Conservation (phyloP, 2,329 filamentous ascomycete species). For the Monilinia fructicola region DNA sequence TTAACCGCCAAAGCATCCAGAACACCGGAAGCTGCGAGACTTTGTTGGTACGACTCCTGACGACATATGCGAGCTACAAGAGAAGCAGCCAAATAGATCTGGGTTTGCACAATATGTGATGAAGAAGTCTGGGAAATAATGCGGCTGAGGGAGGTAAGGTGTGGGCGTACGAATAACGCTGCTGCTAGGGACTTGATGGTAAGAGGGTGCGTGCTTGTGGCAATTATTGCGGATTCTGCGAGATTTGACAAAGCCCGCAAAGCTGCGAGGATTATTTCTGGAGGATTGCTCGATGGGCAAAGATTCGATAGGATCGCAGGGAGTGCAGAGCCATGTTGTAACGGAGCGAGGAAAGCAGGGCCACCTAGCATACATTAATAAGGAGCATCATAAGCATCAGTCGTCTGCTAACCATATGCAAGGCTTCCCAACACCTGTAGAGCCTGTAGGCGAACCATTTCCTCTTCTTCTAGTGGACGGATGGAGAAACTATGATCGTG, state of each 20-base stretch:
- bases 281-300: slow-evolving; percentile 62
- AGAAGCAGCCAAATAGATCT: slow-evolving; percentile 59
- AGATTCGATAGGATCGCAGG: slow-evolving; percentile 68
- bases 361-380: slow-evolving; percentile 58
- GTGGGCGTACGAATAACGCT: slow-evolving; percentile 60
- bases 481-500: slow-evolving; percentile 46
- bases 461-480: slow-evolving; percentile 56
- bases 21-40: slow-evolving; percentile 70
- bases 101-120: slow-evolving; percentile 55
- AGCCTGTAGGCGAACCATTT: slow-evolving; percentile 72
- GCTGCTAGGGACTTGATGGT: slow-evolving; percentile 57
- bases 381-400: neutral
- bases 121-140: slow-evolving; percentile 63
- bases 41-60: slow-evolving; percentile 67
- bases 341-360: slow-evolving; percentile 71
- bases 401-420: slow-evolving; percentile 66
- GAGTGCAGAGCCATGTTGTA: slow-evolving; percentile 68
- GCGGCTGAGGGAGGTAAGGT: slow-evolving; percentile 61
- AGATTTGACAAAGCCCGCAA: slow-evolving; percentile 74
- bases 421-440: slow-evolving; percentile 82
- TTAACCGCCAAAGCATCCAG: slow-evolving; percentile 76
- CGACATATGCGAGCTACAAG: slow-evolving; percentile 62
- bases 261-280: slow-evolving; percentile 68
- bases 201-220: slow-evolving; percentile 51
- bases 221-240: slow-evolving; percentile 61